These are phyloP conservation scores for Pythium sp. DNA, from an alignment of 352 stramenopile genomes.

Conservation along the genomic window DNA sequence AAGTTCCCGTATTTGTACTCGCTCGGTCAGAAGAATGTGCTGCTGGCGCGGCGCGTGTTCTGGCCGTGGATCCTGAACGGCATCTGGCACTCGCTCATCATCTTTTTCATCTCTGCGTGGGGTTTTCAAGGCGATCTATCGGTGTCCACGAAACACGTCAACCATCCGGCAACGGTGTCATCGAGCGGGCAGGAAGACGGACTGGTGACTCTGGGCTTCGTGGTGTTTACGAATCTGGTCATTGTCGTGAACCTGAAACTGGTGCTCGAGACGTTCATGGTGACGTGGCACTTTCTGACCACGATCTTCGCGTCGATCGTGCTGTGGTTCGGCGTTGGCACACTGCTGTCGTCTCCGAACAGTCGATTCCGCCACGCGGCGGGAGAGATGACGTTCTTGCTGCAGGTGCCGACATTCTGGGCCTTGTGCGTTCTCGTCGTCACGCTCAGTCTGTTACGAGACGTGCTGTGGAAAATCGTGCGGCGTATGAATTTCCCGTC, in stretches of 20 bases:
- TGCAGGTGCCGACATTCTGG: conserved; percentile 59
- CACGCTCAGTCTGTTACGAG: conserved; percentile 58
- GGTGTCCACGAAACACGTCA: conserved; percentile 21
- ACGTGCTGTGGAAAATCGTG: conserved; percentile 72
- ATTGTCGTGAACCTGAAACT: conserved; percentile 78
- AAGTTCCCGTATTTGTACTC: conserved; percentile 68
- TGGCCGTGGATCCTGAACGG: conserved; percentile 83
- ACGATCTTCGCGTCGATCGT: conserved; percentile 51
- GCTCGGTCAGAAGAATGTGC: conserved; percentile 64
- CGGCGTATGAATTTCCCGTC: conserved; percentile 59
- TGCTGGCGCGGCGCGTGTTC: conserved; percentile 62
- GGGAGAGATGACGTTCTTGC: conserved; percentile 71
- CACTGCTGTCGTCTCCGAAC: conserved; percentile 50
- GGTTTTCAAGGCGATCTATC: conserved; percentile 41
- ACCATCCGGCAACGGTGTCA: conserved; percentile 34
- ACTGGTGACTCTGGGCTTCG: conserved; percentile 64
- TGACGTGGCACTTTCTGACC: conserved; percentile 72
- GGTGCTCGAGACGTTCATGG: conserved; percentile 66
- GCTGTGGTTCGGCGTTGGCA: conserved; percentile 65
- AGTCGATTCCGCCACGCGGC: conserved; percentile 54
- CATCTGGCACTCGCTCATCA: conserved; percentile 79
- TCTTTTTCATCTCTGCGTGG: conserved; percentile 80
- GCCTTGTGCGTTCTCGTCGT: conserved; percentile 56
- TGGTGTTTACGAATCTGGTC: conserved; percentile 81
- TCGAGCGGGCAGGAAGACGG: conserved; percentile 47